Percentiles rank a stretch among this genome's conserved stretches.
Conservation (phyloP, 192 early-diverging fungal genomes). For the Linnemannia schmuckeri region DNA sequence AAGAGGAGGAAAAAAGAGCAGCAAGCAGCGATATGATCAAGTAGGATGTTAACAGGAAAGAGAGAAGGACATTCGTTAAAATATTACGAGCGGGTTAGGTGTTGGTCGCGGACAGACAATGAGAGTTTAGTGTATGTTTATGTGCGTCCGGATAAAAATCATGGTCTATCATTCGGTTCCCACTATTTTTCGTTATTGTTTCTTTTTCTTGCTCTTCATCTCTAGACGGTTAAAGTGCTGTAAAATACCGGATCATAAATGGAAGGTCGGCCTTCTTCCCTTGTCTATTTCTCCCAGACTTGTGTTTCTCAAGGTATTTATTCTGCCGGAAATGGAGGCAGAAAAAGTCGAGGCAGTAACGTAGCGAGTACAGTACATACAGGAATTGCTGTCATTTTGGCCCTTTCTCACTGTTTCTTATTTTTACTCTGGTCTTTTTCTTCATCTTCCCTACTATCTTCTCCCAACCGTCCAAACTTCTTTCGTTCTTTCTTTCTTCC, state of each 20-base stretch:
- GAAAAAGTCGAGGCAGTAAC: background rate
- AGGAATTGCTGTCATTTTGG: background rate
- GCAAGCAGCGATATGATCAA: constrained; percentile 2
- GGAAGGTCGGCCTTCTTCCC: background rate
- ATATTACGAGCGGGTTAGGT: background rate
- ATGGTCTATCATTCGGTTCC: background rate
- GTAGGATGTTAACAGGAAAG: background rate
- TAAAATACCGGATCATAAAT: background rate
- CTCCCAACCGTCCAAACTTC: background rate
- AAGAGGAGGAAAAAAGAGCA: background rate
- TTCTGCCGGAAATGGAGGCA: background rate
- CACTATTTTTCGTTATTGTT: too few species aligned
- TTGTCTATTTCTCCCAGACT: background rate
- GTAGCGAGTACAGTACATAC: background rate
- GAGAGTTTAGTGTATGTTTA: background rate
- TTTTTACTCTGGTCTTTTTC: background rate
- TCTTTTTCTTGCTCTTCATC: background rate
- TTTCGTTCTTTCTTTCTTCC: background rate
- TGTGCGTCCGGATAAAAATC: background rate
- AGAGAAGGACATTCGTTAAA: background rate
- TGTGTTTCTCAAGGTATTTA: background rate
- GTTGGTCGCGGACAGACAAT: background rate
- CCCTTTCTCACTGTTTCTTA: background rate
- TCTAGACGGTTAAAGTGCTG: background rate
- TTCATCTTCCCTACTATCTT: background rate